Evolutionary conservation across 176 grass and related monocot genomes (phyloP).

Genomic region (Musa beccarii): DNA sequence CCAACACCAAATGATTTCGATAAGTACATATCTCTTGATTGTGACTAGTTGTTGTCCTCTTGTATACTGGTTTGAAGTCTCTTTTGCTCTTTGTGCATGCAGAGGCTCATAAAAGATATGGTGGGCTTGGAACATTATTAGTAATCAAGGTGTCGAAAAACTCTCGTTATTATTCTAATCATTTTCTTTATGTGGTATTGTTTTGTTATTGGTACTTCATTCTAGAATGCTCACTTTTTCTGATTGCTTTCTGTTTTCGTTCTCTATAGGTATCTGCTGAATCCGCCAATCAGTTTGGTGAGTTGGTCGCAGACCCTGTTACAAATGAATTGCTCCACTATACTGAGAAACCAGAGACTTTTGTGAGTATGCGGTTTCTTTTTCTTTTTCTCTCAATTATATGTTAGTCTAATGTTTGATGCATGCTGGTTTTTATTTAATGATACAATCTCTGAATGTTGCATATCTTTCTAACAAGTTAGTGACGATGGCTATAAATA

Average conservation of each 20-base stretch:
- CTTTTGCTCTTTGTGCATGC: constrained; percentile 32
- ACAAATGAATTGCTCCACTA: constrained; percentile 94
- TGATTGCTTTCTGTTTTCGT: not conserved
- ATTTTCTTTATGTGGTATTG: not conserved
- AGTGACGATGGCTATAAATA: constrained; percentile 5
- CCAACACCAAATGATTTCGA: not conserved
- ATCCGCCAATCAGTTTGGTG: constrained; percentile 86
- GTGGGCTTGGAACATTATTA: constrained; percentile 84
- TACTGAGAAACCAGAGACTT: constrained; percentile 89
- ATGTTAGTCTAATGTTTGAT: constrained; percentile 8
- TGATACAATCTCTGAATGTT: not conserved
- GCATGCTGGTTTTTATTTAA: not conserved
- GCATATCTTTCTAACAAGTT: not conserved
- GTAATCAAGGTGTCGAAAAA: constrained; percentile 64
- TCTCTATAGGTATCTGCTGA: constrained; percentile 70
- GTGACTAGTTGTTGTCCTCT: not conserved
- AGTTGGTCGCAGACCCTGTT: constrained; percentile 83
- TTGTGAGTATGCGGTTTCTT: constrained; percentile 52
- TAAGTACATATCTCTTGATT: not conserved
- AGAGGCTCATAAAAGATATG: constrained; percentile 97
- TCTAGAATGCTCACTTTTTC: constrained; percentile 7
- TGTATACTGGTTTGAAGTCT: not conserved
- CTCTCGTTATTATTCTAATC: not conserved
- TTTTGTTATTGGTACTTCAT: not conserved
- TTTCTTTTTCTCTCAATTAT: not conserved